Conservation (phyloP, 768 basidiomycete genomes). For the Lactarius evosmus region DNA sequence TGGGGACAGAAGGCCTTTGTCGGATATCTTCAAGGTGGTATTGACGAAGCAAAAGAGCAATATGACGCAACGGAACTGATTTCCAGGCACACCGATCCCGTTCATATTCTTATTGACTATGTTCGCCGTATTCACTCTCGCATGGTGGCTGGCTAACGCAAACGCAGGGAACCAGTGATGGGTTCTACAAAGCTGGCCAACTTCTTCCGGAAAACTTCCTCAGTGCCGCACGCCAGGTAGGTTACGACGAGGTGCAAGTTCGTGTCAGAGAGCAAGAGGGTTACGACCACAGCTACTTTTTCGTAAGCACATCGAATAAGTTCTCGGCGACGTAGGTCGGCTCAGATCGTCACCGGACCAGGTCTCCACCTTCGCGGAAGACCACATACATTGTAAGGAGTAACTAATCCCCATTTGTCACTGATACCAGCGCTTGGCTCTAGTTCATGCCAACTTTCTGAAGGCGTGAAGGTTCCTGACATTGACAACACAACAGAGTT, state of each 20-base stretch:
- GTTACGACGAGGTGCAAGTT: conserved; percentile 72
- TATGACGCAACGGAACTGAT: conserved; percentile 91
- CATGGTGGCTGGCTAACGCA: not conserved
- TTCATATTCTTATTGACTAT: conserved; percentile 86
- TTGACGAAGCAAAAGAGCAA: conserved; percentile 64
- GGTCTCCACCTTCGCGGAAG: conserved; percentile 88
- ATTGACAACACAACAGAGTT: not conserved
- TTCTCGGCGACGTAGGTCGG: not conserved
- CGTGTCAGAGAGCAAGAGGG: conserved; percentile 75
- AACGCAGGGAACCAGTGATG: conserved; percentile 69
- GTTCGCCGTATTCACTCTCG: conserved; percentile 41
- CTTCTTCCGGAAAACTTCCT: conserved; percentile 88
- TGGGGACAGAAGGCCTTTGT: conserved; percentile 93
- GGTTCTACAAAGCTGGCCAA: conserved; percentile 83
- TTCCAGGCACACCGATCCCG: conserved; percentile 51
- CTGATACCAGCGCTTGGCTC: conserved; percentile 30
- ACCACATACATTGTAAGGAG: conserved; percentile 77
- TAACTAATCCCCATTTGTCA: conserved; percentile 26
- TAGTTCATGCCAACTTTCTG: conserved; percentile 86
- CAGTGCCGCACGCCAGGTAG: conserved; percentile 68
- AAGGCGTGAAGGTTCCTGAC: conserved; percentile 50
- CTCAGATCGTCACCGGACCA: conserved; percentile 32
- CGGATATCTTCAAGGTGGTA: conserved; percentile 76
- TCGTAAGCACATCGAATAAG: conserved; percentile 44
- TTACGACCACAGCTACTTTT: conserved; percentile 90